A percentile compares a stretch with the other conserved stretches of the same genome.
Evolutionary conservation across 2,329 filamentous ascomycete species (phyloP).

Genomic region (Aspergillus floridensis): DNA sequence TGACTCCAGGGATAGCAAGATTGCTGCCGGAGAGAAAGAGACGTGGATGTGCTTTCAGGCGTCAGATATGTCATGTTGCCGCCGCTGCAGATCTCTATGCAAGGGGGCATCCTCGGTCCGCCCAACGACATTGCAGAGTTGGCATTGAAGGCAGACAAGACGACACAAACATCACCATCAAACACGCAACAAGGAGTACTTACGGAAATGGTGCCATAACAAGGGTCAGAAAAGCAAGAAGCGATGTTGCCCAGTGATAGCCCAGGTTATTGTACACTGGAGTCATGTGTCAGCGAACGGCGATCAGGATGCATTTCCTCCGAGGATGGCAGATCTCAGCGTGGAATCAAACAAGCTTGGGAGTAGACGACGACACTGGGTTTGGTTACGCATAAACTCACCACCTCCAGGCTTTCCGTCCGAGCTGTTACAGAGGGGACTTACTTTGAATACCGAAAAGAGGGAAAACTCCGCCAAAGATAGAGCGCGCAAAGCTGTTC

Average conservation of each 20-base stretch:
- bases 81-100: constrained; percentile 12
- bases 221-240: constrained; percentile 45
- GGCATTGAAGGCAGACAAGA: constrained; percentile 1
- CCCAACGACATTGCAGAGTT: constrained; percentile 7
- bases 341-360: not conserved
- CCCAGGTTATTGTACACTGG: constrained; percentile 48
- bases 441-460: constrained; percentile 64
- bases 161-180: constrained; percentile 1
- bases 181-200: constrained; percentile 20
- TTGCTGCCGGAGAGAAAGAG: not conserved
- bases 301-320: constrained; percentile 11
- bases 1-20: not conserved
- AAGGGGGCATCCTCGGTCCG: constrained; percentile 8
- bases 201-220: constrained; percentile 48
- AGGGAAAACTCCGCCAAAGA: constrained; percentile 76
- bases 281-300: constrained; percentile 22
- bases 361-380: not conserved
- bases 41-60: not conserved
- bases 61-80: constrained; percentile 11
- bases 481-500: constrained; percentile 74
- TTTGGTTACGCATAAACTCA: not conserved
- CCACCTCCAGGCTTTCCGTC: not conserved
- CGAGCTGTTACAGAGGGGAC: constrained; percentile 14
- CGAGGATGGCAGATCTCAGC: not conserved
- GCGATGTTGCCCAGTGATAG: constrained; percentile 47